Conservation (phyloP, 1,139 yeast species). For the Geotrichum reessii region DNA sequence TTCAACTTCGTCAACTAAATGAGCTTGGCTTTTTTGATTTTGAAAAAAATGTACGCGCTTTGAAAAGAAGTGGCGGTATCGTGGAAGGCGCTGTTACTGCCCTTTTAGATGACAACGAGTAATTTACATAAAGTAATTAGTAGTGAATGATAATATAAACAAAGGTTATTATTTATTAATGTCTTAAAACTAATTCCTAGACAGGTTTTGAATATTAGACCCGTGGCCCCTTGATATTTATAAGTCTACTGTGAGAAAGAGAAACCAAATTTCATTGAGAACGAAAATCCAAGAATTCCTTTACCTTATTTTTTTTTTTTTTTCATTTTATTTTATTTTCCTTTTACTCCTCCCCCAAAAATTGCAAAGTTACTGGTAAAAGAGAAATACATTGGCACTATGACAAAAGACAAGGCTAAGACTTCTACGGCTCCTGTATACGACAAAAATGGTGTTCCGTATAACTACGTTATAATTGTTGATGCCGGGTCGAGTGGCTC, state of each 20-base stretch:
- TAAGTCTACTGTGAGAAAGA: neutral
- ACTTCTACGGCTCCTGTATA: slow-evolving; percentile 18
- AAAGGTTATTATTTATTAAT: neutral
- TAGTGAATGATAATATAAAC: neutral
- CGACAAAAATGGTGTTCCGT: slow-evolving; percentile 43
- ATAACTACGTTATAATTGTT: slow-evolving; percentile 63
- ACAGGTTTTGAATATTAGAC: neutral
- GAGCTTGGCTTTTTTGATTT: slow-evolving; percentile 96
- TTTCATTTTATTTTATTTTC: neutral
- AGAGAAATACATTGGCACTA: neutral
- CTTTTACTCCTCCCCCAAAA: neutral
- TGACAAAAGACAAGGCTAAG: slow-evolving; percentile 5
- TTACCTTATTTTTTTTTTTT: neutral
- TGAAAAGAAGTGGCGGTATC: slow-evolving; percentile 92
- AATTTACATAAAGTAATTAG: slow-evolving; percentile 11
- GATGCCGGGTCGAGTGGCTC: slow-evolving; percentile 86
- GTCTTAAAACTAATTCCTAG: neutral
- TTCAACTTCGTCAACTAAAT: slow-evolving; percentile 86
- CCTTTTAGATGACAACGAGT: slow-evolving; percentile 53
- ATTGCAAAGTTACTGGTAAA: neutral
- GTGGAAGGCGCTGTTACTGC: slow-evolving; percentile 96
- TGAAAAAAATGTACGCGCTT: slow-evolving; percentile 83
- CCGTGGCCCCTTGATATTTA: neutral
- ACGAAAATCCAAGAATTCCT: neutral
- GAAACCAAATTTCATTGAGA: neutral